Percentiles rank a stretch among this genome's conserved stretches.
Evolutionary conservation across 352 stramenopile genomes (phyloP).

Genomic region (Phytophthora megakarya): DNA sequence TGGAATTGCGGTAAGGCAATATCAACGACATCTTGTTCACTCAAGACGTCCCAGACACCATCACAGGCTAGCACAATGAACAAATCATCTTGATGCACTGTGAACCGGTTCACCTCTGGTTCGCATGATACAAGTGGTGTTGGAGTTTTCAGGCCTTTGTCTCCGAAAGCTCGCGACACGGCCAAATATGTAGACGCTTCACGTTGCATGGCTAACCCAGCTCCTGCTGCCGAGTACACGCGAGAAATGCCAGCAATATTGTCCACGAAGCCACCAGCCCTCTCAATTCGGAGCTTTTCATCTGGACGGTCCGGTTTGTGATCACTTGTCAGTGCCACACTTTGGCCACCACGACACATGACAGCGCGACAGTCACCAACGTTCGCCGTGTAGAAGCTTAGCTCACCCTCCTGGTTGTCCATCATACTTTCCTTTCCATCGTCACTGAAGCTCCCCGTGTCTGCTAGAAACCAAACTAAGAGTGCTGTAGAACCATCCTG

Average conservation of each 20-base stretch:
- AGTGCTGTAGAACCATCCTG: slow-evolving; percentile 60
- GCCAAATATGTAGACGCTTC: slow-evolving; percentile 51
- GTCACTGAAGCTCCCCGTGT: slow-evolving; percentile 1
- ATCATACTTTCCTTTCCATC: neutral
- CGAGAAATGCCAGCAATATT: slow-evolving; percentile 52
- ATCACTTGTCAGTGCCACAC: slow-evolving; percentile 52
- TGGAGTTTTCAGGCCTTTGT: slow-evolving; percentile 55
- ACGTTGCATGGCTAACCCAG: slow-evolving; percentile 37
- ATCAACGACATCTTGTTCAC: slow-evolving; percentile 57
- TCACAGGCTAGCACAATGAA: slow-evolving; percentile 70
- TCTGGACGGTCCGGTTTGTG: slow-evolving; percentile 59
- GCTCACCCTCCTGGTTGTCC: neutral
- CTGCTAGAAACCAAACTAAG: slow-evolving; percentile 53
- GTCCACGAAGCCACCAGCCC: slow-evolving; percentile 53
- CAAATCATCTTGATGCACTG: slow-evolving; percentile 46
- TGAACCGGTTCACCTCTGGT: slow-evolving; percentile 46
- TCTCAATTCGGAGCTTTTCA: slow-evolving; percentile 57
- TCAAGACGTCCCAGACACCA: slow-evolving; percentile 69
- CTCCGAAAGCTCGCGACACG: slow-evolving; percentile 66
- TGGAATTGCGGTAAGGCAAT: slow-evolving; percentile 48
- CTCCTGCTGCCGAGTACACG: slow-evolving; percentile 55
- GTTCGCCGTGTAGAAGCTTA: slow-evolving; percentile 63
- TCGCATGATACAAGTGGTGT: slow-evolving; percentile 55
- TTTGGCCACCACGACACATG: slow-evolving; percentile 48
- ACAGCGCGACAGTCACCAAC: slow-evolving; percentile 69